Base-by-base conservation (phyloP, 1,284 basidiomycete species). In the Ganoderma sinense region DNA sequence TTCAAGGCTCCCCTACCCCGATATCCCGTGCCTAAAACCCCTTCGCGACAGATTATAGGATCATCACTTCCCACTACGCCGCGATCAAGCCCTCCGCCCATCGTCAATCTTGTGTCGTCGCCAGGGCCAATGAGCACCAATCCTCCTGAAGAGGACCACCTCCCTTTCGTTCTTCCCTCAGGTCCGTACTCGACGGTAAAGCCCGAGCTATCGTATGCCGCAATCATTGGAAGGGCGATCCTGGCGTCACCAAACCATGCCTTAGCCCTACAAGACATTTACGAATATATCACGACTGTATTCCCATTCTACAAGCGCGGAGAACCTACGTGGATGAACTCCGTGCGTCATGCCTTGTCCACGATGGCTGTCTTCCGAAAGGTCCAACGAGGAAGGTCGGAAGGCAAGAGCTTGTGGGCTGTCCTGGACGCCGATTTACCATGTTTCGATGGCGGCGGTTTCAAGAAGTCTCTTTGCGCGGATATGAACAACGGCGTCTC, bases 271-370 rank as follows among this genome's bases (percentile, higher is more conserved):
- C 95, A 97, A 76, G 97, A 99, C 79, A 97, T 99, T 72, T 99
- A 99, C 78, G 91, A 94, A 77, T 99, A 91, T 88, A 97, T 99
- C 77, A 95, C 94, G 69, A 94, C 94, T 51, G 95, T 95, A 5
- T 97, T 96, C 80, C 97, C 97, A 0, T 92, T 92, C 80, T 99
- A 96, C 84, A 96, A 96, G 80, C 92, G 93, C 56, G 94, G 94
- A 48, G 97, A 98, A 76, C 89, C 92, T n/a, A 97, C 96, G 33
- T 98, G 97, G 97, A 95, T 95, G 90, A 96, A 96, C 80, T 94
- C 93, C 67, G 93, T 96, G 72, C 88, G 95, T 26, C 94, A 96
- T 80, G 94, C 95, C 59, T 86, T 96, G 51, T 94, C 92, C 76
- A 94, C 94, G 1, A 95, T 95, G 61, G 87, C 92, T 11, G 90